phyloP scores from a whole-genome alignment of 2,329 filamentous ascomycete species.

The Pseudogymnoascus verrucosus region DNA sequence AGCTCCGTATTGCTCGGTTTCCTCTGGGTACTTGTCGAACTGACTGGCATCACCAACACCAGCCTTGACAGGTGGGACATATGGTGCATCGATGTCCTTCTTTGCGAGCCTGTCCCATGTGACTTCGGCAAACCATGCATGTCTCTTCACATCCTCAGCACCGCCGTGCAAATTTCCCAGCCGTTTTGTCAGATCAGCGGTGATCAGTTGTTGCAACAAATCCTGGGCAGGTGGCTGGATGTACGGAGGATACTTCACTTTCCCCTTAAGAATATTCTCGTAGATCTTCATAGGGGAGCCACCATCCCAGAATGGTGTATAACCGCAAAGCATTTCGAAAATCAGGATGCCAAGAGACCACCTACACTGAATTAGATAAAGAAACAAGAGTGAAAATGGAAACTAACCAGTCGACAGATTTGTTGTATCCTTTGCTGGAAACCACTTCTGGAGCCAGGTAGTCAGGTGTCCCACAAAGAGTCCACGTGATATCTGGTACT shows the following conservation, averaged over 20 bases:
- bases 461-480: constrained; percentile 92
- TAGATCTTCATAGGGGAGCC: constrained; percentile 99
- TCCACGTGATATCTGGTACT: constrained; percentile 98
- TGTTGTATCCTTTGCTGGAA: constrained; percentile 99
- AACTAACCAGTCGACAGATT: constrained; percentile 93
- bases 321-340: constrained; percentile 98
- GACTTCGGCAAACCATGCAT: constrained; percentile 94
- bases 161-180: constrained; percentile 90
- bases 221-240: constrained; percentile 92
- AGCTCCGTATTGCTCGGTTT: constrained; percentile 84
- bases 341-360: constrained; percentile 98
- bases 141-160: constrained; percentile 85
- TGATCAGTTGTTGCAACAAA: constrained; percentile 86
- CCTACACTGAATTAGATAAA: constrained; percentile 42
- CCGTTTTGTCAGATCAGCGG: constrained; percentile 86
- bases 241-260: constrained; percentile 94
- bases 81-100: constrained; percentile 97
- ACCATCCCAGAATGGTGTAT: constrained; percentile 98
- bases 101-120: constrained; percentile 91
- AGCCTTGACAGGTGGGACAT: constrained; percentile 90
- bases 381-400: constrained; percentile 12
- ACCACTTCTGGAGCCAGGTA: constrained; percentile 97
- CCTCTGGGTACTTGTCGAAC: constrained; percentile 96
- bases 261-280: constrained; percentile 94
- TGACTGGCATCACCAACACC: constrained; percentile 93